Evolutionary conservation across 805 yeast species (phyloP), one percentile per base, ranked within the genome.

Genomic region (Yamadazyma phyllophila): DNA sequence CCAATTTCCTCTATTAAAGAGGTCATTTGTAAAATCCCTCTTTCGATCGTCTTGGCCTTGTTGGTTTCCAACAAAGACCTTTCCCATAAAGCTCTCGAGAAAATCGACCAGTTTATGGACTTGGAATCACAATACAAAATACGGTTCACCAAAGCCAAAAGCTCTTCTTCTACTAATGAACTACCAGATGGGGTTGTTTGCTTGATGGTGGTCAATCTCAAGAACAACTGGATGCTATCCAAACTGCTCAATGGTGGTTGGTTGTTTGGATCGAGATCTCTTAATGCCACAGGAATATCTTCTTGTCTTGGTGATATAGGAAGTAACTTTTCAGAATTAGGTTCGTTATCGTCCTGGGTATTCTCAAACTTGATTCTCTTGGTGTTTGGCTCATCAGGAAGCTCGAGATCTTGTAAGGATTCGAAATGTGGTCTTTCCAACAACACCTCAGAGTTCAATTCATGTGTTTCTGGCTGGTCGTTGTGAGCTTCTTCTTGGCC

Each of bases 11-110:
- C 96, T 24, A 91, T 94, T 36, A 94, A 70, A 2, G 96, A 83
- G 44, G 91, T 92, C 84, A 94, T 83, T 65, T 94, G 99, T 42
- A 94, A 71, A 4, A 91, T 82, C 41, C 98, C 98, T 61, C 99
- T 78, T 66, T 94, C 98, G 17, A 92, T 84, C 1, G 97, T 92
- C 60, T 86, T 83, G 1, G 96, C 81, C 53, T 82, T 83, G 41
- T 76, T 74, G 0, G 96, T 79, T 62, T 94, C 99, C 31, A 91
- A 69, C 15, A 87, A 56, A 7, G 97, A 88, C 61, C 98, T 79
- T 58, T 85, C 87, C 97, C 97, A 94, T 36, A 94, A 69, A 0
- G 96, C 86, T 50, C 91, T 74, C 2, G 91, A 80, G 57, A 83
- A 89, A 3, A 92, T 62, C 1, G 86, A 66, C 90, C 96, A 90